Evolutionary conservation across 495 filamentous ascomycete genomes (phyloP), one percentile per base, ranked within the genome.

Genomic region (Podospora comata): DNA sequence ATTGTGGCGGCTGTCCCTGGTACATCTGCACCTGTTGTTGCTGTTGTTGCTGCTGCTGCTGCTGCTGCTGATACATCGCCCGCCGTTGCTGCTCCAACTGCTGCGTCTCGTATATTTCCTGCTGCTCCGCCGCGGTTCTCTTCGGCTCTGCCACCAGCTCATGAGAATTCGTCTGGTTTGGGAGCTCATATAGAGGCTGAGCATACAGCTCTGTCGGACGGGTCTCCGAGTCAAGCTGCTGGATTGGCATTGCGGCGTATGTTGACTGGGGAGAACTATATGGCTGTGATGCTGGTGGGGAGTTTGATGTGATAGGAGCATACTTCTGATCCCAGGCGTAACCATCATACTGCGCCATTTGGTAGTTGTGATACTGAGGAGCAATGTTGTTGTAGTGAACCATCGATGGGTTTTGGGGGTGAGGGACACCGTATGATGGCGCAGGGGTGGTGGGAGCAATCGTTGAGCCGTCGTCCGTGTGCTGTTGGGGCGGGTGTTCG

Each of bases 161-260:
- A 62, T 80, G 75, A 6, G 72, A 70, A 32, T 72, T 68, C 0
- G 66, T 26, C 67, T 79, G 73, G 2, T 67, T 65, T 0, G 77
- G 67, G 48, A 78, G 65, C 66, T 80, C 78, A 48, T 73, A 79
- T 48, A 78, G 62, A 4, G 74, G 72, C 63, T 55, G 57, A 71
- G 71, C 18, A 64, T 64, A 27, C 60, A 78, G 39, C 71, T 77
- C 75, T 13, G 64, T 67, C 27, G 74, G 71, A 16, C 61, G 39
- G 1, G 57, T 28, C 6, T 53, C 20, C 32, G 65, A 27, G 58
- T 78, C 74, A 6, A 77, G 69, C 68, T 79, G 72, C 16, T 72
- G 66, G 6, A 69, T n/a, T 13, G 9, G 5, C 16, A 9, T 32
- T 4, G 28, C 18, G 23, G 20, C 54, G 39, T 59, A 27, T 15